Evolutionary conservation across 495 filamentous ascomycete species (phyloP).

Genomic region (Penicillium turbatum): DNA sequence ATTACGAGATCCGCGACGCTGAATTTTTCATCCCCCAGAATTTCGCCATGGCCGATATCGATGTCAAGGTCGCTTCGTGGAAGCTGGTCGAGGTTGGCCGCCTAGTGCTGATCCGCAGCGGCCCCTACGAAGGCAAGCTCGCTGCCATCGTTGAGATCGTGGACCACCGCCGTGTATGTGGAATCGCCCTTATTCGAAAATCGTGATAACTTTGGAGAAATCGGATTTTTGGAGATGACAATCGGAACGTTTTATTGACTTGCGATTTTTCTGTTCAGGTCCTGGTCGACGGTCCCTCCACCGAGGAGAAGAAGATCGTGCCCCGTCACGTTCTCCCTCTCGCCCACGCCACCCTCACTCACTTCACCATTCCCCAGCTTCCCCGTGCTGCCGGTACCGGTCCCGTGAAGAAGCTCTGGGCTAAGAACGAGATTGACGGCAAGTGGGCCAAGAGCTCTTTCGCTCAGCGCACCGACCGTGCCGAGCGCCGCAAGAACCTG

Average conservation of each 20-base stretch:
- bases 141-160: slow-evolving; percentile 97
- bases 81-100: slow-evolving; percentile 96
- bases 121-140: slow-evolving; percentile 76
- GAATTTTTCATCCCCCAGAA: slow-evolving; percentile 24
- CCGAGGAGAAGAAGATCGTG: slow-evolving; percentile 67
- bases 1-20: slow-evolving; percentile 17
- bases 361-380: slow-evolving; percentile 81
- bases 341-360: slow-evolving; percentile 78
- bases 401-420: slow-evolving; percentile 79
- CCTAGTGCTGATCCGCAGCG: slow-evolving; percentile 75
- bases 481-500: slow-evolving; percentile 80
- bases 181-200: slow-evolving; percentile 11
- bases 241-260: slow-evolving; percentile 33
- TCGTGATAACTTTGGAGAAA: slow-evolving; percentile 7
- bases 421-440: slow-evolving; percentile 76
- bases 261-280: slow-evolving; percentile 53
- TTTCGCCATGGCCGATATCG: slow-evolving; percentile 61
- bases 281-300: slow-evolving; percentile 88
- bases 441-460: slow-evolving; percentile 86
- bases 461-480: slow-evolving; percentile 82
- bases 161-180: slow-evolving; percentile 98
- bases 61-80: slow-evolving; percentile 74
- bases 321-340: slow-evolving; percentile 80
- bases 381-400: slow-evolving; percentile 81
- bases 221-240: slow-evolving; percentile 6